phyloP scores from a whole-genome alignment of 495 filamentous ascomycete species.

The Corynascus novoguineensis region DNA sequence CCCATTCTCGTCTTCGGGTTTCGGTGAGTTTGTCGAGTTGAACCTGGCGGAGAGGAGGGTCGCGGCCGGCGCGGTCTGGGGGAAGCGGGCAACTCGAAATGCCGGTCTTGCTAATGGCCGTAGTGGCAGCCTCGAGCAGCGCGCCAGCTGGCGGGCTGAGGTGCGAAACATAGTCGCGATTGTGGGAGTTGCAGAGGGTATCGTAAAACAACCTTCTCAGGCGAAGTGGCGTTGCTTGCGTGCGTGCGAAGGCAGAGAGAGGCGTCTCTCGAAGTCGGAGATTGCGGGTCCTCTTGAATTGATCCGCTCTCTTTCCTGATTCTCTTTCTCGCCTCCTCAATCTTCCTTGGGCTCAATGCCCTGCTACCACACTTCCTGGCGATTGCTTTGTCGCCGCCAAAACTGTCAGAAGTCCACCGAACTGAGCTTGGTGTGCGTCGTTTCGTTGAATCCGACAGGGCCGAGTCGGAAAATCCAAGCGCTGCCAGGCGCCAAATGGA shows the following conservation, averaged over 20 bases:
- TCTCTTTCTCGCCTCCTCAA: not conserved
- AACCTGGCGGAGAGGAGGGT: slow-evolving; percentile 15
- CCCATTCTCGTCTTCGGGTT: slow-evolving; percentile 9
- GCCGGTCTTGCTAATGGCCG: slow-evolving; percentile 20
- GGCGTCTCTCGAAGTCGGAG: not conserved
- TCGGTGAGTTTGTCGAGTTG: slow-evolving; percentile 23
- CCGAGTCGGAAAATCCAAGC: slow-evolving; percentile 9
- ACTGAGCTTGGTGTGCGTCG: not conserved
- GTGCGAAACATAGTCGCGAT: slow-evolving; percentile 27
- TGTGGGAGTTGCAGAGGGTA: not conserved
- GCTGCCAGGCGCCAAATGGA: slow-evolving; percentile 2
- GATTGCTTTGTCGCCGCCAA: slow-evolving; percentile 4
- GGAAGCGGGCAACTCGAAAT: slow-evolving; percentile 13
- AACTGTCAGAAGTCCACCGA: not conserved
- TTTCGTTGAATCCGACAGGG: not conserved
- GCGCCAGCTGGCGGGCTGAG: slow-evolving; percentile 28
- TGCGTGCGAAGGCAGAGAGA: not conserved
- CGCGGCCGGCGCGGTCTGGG: slow-evolving; percentile 12
- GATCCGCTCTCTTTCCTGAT: not conserved
- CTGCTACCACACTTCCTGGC: slow-evolving; percentile 9
- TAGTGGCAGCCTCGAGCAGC: slow-evolving; percentile 22
- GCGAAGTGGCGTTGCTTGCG: not conserved
- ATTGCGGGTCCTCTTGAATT: slow-evolving; percentile 11
- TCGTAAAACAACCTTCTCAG: too few species aligned
- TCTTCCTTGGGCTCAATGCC: slow-evolving; percentile 4